Base-by-base conservation (phyloP, 805 yeast genomes). In the Metschnikowia anglica region DNA sequence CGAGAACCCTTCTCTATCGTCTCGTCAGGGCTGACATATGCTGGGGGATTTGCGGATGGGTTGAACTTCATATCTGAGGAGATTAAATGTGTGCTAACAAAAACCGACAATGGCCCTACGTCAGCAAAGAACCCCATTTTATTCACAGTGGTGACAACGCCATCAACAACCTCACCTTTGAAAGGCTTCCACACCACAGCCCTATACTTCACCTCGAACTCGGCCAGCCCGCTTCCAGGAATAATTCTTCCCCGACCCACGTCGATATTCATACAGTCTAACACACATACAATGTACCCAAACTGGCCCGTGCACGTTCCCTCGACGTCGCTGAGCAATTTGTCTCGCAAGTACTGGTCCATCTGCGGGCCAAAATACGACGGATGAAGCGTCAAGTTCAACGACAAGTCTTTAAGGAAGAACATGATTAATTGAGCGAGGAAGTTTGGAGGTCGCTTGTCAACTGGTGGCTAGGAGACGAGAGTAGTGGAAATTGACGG, bases 271-370 rank as follows among this genome's bases (percentile, higher is more conserved):
- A 88, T 88, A 52, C 95, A 88, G 61, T 93, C 98, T 61, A 93
- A 74, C 33, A 93, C 99, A 67, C 97, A 91, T 44, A 93, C 83
- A 53, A 93, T 93, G 64, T 93, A 93, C 11, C 99, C 99, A 71
- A 93, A 93, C 65, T 93, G 96, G 56, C 99, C 99, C 0, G 98
- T 90, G 68, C 98, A 93, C 1, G 98, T 89, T 19, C 99, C 99
- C 68, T 93, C 99, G 32, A 93, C 99, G 61, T 93, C 99, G 52
- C 88, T 89, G 46, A 93, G 76, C 49, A 93, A 75, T 65, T 91
- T 90, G 60, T 89, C 87, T 61, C 95, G 81, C 54, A 93, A 73
- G 60, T 82, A 91, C 61, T 88, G 95, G 66, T 86, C 89, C 98
- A 93, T 93, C 55, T 90, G 95, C 3, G 98, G 97, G 1, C 99